Conservation (phyloP, 2,329 filamentous ascomycete genomes). For the Penicillium hesseltinei region DNA sequence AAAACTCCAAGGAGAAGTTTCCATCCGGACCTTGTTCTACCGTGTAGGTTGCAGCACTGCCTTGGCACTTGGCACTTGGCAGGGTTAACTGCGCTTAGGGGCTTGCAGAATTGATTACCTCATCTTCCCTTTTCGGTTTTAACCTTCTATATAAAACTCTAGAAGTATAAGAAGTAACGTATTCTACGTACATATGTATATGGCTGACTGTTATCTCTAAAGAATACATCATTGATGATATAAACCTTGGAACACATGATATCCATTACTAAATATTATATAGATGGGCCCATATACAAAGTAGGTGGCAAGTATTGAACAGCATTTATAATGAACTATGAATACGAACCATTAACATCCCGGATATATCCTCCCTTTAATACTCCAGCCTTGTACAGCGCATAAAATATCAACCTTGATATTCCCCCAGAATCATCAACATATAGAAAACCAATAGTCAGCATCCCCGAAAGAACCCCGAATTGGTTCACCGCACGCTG, state of each 20-base stretch:
- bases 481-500: conserved; percentile 37
- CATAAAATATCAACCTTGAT: background rate
- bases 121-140: background rate
- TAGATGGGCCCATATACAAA: background rate
- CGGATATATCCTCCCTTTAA: background rate
- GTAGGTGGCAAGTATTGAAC: background rate
- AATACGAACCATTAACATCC: background rate
- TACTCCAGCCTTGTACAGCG: background rate
- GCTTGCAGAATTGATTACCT: background rate
- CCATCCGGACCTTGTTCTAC: background rate
- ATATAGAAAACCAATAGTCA: conserved; percentile 1
- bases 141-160: background rate
- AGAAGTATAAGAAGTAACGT: background rate
- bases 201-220: no score
- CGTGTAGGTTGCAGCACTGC: background rate
- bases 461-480: conserved; percentile 4
- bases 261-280: background rate
- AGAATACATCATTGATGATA: no score
- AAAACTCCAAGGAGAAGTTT: background rate
- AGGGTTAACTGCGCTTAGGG: no score
- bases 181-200: background rate
- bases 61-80: background rate
- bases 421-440: background rate
- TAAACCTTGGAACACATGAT: background rate
- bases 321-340: background rate